These are phyloP conservation scores for Chenopodium quinoa DNA, from an alignment of 148 eudicot species.

Conservation along the genomic window DNA sequence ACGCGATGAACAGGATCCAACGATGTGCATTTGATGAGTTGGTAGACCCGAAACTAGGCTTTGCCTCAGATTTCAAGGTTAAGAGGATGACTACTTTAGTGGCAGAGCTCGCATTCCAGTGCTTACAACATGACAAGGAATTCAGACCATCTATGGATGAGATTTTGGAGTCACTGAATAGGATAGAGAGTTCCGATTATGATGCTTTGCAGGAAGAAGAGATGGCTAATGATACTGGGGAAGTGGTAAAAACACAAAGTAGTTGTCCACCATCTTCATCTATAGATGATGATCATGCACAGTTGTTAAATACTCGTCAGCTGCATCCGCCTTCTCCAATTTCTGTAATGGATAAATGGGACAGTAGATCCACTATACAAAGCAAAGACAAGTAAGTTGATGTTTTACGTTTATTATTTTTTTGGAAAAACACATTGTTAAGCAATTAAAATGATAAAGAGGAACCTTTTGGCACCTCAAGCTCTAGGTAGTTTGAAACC, in stretches of 20 bases:
- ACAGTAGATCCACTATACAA: slow-evolving; percentile 40
- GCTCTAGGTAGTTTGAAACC: slow-evolving; percentile 4
- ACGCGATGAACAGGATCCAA: slow-evolving; percentile 62
- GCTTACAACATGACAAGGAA: slow-evolving; percentile 63
- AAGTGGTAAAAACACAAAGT: not conserved
- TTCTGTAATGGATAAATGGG: slow-evolving; percentile 51
- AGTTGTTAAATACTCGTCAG: slow-evolving; percentile 27
- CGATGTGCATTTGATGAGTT: slow-evolving; percentile 46
- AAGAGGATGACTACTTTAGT: slow-evolving; percentile 59
- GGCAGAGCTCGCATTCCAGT: slow-evolving; percentile 63
- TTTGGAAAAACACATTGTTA: not conserved
- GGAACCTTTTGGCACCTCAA: not conserved
- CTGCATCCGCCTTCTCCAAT: slow-evolving; percentile 35
- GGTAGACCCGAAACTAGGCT: slow-evolving; percentile 57
- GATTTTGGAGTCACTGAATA: slow-evolving; percentile 38
- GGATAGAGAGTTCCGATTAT: slow-evolving; percentile 34
- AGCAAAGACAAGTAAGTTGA: slow-evolving; percentile 30
- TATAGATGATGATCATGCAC: slow-evolving; percentile 30
- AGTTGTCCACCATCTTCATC: slow-evolving; percentile 14
- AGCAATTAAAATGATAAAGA: not conserved
- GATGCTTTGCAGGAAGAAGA: slow-evolving; percentile 27
- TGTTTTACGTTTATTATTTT: not conserved
- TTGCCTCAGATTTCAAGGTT: slow-evolving; percentile 35
- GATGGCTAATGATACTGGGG: not conserved
- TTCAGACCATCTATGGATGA: slow-evolving; percentile 72